A percentile compares a stretch with the other conserved stretches of the same genome.
These are phyloP conservation scores for Cotoneaster glaucophyllus DNA, from an alignment of 306 rosid genomes.

Conservation along the genomic window DNA sequence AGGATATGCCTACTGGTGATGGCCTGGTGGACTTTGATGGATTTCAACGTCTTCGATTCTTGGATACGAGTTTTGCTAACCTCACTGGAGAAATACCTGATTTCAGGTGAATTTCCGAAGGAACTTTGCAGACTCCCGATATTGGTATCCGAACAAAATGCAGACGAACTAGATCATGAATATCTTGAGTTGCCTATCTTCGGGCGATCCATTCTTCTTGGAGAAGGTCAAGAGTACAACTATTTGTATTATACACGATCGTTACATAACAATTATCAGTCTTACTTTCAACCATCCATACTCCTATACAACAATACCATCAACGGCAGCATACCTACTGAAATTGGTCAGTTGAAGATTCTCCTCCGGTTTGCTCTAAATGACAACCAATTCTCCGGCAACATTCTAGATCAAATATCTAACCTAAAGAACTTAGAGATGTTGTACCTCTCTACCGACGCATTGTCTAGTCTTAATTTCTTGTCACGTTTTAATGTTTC, in stretches of 20 bases:
- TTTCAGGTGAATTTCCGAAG: neutral
- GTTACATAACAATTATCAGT: too few species aligned
- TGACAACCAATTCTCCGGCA: neutral
- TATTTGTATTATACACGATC: neutral
- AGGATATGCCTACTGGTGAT: neutral
- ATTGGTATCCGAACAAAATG: neutral
- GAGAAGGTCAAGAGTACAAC: neutral
- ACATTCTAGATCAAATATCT: neutral
- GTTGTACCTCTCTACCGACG: neutral
- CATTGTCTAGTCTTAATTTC: neutral
- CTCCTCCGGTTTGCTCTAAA: neutral
- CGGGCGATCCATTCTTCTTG: neutral
- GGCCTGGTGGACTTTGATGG: neutral
- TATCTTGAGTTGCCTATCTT: neutral
- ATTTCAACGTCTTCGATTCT: neutral
- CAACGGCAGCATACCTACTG: neutral
- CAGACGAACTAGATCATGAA: neutral
- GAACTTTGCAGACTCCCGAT: neutral
- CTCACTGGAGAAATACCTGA: too few species aligned
- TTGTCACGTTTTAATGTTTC: neutral
- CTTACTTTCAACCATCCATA: neutral
- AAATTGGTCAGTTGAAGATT: neutral
- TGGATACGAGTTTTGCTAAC: neutral
- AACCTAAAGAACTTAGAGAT: neutral
- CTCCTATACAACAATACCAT: neutral